Evolutionary conservation across 768 basidiomycete species (phyloP).

Genomic region (Vararia minispora): DNA sequence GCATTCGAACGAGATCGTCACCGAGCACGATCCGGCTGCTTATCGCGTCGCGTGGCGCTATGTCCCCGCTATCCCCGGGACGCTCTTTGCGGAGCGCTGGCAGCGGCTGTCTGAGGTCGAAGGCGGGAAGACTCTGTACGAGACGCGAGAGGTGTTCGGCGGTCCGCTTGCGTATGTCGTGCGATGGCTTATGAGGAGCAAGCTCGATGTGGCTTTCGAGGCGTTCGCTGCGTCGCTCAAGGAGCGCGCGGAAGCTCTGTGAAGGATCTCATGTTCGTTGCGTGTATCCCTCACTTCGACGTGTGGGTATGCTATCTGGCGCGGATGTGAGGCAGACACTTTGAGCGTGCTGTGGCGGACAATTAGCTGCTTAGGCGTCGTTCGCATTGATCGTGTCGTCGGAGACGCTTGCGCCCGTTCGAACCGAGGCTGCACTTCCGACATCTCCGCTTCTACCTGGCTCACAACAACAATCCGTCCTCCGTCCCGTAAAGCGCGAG

Average conservation of each 20-base stretch:
- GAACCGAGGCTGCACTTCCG: no score
- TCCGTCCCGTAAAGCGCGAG: no score
- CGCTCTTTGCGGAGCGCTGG: conserved; percentile 51
- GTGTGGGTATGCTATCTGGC: no score
- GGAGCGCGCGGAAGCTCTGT: conserved; percentile 38
- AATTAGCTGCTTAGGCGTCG: no score
- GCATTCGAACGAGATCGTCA: conserved; percentile 34
- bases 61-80: conserved; percentile 29
- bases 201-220: conserved; percentile 33
- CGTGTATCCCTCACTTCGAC: no score
- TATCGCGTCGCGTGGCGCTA: conserved; percentile 49
- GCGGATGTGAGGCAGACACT: no score
- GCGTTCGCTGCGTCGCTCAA: conserved; percentile 53
- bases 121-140: conserved; percentile 48
- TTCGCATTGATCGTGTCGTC: no score
- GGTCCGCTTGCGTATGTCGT: conserved; percentile 46
- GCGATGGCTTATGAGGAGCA: conserved; percentile 29
- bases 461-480: no score
- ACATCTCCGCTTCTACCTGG: no score
- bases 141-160: conserved; percentile 49
- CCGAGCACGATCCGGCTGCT: conserved; percentile 38
- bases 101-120: conserved; percentile 39
- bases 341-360: no score
- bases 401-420: no score
- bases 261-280: no score